These are phyloP conservation scores for Phytophthora fragariaefolia DNA, from an alignment of 352 stramenopile species.

Conservation along the genomic window DNA sequence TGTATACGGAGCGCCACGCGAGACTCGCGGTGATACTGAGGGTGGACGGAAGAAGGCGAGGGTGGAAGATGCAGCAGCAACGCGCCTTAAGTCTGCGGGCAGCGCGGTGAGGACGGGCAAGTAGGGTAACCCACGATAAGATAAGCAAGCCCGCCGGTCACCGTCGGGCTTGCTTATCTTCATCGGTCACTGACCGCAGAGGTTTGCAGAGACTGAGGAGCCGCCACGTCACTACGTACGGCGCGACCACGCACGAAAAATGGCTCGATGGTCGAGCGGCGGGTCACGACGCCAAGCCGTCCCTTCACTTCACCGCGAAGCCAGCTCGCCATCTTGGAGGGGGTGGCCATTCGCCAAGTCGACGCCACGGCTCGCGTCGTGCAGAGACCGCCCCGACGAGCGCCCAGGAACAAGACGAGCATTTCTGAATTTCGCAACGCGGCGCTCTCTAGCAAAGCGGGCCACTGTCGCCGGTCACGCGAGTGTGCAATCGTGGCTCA, in stretches of 20 bases:
- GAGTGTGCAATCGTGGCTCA: slow-evolving; percentile 21
- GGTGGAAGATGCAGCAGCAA: slow-evolving; percentile 15
- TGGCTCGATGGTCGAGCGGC: slow-evolving; percentile 10
- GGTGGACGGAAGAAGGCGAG: background rate
- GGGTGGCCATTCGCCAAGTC: too few species aligned
- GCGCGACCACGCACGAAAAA: background rate
- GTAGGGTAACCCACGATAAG: slow-evolving; percentile 16
- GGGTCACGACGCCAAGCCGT: background rate
- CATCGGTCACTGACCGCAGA: too few species aligned
- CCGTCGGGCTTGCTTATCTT: too few species aligned
- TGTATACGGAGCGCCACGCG: slow-evolving; percentile 6
- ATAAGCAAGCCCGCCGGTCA: slow-evolving; percentile 19
- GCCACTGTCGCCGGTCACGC: slow-evolving; percentile 19
- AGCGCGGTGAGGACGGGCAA: background rate
- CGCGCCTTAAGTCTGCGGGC: background rate
- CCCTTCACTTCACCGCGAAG: background rate
- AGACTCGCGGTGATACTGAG: slow-evolving; percentile 5
- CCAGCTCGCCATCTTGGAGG: slow-evolving; percentile 7
- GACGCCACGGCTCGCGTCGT: background rate
- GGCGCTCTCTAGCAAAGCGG: slow-evolving; percentile 31
- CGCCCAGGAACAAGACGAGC: slow-evolving; percentile 10
- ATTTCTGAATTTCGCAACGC: slow-evolving; percentile 26
- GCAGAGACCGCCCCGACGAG: slow-evolving; percentile 22
- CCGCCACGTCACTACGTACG: slow-evolving; percentile 9
- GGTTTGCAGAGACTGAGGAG: slow-evolving; percentile 1